phyloP scores from a whole-genome alignment of 1,284 basidiomycete genomes.

The Ustilago crameri region DNA sequence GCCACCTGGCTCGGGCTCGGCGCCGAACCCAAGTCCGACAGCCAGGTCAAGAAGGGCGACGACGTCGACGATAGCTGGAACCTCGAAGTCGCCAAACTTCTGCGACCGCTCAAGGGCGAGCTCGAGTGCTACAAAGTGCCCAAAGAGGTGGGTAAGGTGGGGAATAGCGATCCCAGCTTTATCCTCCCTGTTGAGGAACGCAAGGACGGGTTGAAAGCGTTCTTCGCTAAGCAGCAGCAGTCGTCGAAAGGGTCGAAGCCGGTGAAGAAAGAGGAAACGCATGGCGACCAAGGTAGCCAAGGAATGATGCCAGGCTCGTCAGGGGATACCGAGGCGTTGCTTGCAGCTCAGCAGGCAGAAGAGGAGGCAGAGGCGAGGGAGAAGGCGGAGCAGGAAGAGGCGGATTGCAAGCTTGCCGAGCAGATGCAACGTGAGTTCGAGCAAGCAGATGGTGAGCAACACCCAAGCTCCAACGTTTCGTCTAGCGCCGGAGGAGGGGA shows the following conservation, averaged over 20 bases:
- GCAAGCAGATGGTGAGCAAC: background rate
- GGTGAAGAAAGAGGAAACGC: constrained; percentile 11
- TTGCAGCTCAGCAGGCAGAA: constrained; percentile 27
- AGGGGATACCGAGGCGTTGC: constrained; percentile 19
- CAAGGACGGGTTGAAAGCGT: constrained; percentile 87
- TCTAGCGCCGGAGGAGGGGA: background rate
- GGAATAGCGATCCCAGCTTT: constrained; percentile 82
- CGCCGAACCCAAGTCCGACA: constrained; percentile 11
- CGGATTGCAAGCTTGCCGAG: constrained; percentile 35
- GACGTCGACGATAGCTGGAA: constrained; percentile 64
- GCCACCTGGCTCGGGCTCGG: constrained; percentile 80
- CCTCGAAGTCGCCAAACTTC: constrained; percentile 74
- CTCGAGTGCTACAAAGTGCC: constrained; percentile 90
- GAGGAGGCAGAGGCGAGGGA: constrained; percentile 21
- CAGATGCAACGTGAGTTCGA: constrained; percentile 36
- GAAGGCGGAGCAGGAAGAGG: constrained; percentile 27
- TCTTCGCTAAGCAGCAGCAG: constrained; percentile 75
- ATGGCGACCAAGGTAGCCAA: constrained; percentile 12
- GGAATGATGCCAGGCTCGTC: constrained; percentile 19
- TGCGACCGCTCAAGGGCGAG: constrained; percentile 74
- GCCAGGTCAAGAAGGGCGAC: constrained; percentile 20
- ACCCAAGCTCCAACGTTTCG: background rate
- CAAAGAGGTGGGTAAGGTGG: constrained; percentile 89
- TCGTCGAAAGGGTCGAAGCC: background rate
- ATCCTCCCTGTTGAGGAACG: constrained; percentile 81